phyloP scores from a whole-genome alignment of 441 rosid species.

The Populus trichocarpa region DNA sequence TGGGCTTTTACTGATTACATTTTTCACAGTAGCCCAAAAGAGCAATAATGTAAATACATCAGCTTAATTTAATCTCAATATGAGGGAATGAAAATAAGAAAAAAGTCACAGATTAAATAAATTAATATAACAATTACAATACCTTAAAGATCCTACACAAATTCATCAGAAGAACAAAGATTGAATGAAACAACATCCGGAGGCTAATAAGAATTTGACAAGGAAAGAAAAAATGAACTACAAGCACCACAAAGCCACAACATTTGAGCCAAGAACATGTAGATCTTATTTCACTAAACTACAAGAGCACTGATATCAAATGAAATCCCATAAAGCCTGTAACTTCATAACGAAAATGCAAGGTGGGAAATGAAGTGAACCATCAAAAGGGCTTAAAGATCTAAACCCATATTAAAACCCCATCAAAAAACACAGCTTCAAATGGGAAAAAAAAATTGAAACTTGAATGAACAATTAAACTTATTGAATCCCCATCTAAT shows the following conservation, averaged over 20 bases:
- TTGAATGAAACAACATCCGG: not conserved
- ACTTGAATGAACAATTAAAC: not conserved
- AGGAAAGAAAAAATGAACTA: not conserved
- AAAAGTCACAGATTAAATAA: not conserved
- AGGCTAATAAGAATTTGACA: not conserved
- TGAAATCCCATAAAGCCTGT: too few relatives aligned
- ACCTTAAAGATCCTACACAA: constrained; percentile 3
- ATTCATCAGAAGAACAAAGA: not conserved
- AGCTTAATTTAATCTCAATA: not conserved
- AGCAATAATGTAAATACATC: not conserved
- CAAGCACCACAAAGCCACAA: not conserved
- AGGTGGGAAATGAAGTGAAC: not conserved
- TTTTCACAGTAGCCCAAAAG: not conserved
- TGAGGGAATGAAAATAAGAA: not conserved
- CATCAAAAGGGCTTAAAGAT: constrained; percentile 3
- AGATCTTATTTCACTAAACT: constrained; percentile 1
- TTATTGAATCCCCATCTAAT: too few relatives aligned
- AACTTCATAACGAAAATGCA: not conserved
- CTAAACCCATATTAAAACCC: not conserved
- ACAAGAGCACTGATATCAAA: not conserved
- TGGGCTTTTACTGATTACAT: too few relatives aligned
- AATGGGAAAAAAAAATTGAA: not conserved
- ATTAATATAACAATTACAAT: not conserved
- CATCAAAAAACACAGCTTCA: not conserved
- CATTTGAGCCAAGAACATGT: not conserved